Percentiles rank a stretch among this genome's conserved stretches.
Evolutionary conservation across 345 rosid species (phyloP).

Genomic region (Trapa bicornis): DNA sequence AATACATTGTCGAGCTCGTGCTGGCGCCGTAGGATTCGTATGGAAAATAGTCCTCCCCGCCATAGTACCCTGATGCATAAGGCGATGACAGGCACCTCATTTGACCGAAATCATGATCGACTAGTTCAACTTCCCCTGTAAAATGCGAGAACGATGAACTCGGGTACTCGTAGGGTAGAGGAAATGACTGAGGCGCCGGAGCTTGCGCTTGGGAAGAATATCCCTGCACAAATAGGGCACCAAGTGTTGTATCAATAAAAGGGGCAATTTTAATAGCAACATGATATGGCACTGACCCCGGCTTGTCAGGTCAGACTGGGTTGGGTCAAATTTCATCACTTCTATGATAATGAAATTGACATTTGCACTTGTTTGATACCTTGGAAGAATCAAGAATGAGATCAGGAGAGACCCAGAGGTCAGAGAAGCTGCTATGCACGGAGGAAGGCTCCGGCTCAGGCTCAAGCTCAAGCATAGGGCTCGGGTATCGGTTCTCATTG

Average conservation of each 20-base stretch:
- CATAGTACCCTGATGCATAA: slow-evolving; percentile 4
- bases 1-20: slow-evolving; percentile 1
- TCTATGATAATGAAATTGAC: too few species aligned
- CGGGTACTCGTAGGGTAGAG: slow-evolving; percentile 16
- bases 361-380: slow-evolving; percentile 16
- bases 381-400: slow-evolving; percentile 50
- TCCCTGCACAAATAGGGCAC: slow-evolving; percentile 21
- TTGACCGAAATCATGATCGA: slow-evolving; percentile 10
- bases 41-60: slow-evolving; percentile 7
- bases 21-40: slow-evolving; percentile 3
- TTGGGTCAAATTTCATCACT: too few species aligned
- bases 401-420: slow-evolving; percentile 43
- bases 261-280: too few species aligned
- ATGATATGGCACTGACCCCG: too few species aligned
- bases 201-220: slow-evolving; percentile 26
- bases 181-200: slow-evolving; percentile 19
- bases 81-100: slow-evolving; percentile 14
- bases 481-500: slow-evolving; percentile 22
- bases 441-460: slow-evolving; percentile 20
- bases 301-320: too few species aligned
- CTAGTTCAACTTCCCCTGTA: slow-evolving; percentile 34
- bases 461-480: slow-evolving; percentile 35
- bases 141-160: slow-evolving; percentile 38
- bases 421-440: slow-evolving; percentile 21
- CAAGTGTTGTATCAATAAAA: too few species aligned